These are phyloP conservation scores for Byssoonygena ceratinophila DNA, from an alignment of 2,329 filamentous ascomycete genomes.

Conservation along the genomic window DNA sequence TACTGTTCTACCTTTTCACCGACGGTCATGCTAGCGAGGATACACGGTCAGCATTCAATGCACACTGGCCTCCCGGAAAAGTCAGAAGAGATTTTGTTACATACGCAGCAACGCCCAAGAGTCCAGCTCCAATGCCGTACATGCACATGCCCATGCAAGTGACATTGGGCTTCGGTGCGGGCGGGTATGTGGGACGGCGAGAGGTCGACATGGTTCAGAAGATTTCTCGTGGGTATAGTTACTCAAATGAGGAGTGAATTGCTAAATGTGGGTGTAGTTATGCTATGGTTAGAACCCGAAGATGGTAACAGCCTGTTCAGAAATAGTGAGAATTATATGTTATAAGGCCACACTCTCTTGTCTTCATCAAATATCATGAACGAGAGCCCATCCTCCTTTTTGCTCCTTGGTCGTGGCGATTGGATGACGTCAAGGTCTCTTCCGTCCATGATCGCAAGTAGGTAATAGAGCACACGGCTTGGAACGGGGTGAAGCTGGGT, in stretches of 20 bases:
- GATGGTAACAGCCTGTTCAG: too few relatives aligned
- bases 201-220: constrained; percentile 2
- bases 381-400: neutral
- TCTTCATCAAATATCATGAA: neutral
- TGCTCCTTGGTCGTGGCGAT: neutral
- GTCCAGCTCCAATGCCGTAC: constrained; percentile 9
- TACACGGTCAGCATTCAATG: neutral
- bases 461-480: neutral
- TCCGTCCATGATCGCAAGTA: neutral
- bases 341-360: too few relatives aligned
- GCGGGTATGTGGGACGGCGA: constrained; percentile 3
- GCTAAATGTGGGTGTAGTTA: too few relatives aligned
- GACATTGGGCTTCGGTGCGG: constrained; percentile 9
- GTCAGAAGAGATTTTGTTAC: too few relatives aligned
- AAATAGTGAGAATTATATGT: too few relatives aligned
- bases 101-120: constrained; percentile 21
- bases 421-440: neutral
- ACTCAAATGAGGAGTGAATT: too few relatives aligned
- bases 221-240: neutral
- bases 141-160: constrained; percentile 9
- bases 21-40: constrained; percentile 21
- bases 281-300: too few relatives aligned
- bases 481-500: neutral
- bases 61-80: neutral
- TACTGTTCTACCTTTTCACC: constrained; percentile 24